Base-by-base conservation (phyloP, 2,329 filamentous ascomycete genomes). In the Epichloe coenophiala region DNA sequence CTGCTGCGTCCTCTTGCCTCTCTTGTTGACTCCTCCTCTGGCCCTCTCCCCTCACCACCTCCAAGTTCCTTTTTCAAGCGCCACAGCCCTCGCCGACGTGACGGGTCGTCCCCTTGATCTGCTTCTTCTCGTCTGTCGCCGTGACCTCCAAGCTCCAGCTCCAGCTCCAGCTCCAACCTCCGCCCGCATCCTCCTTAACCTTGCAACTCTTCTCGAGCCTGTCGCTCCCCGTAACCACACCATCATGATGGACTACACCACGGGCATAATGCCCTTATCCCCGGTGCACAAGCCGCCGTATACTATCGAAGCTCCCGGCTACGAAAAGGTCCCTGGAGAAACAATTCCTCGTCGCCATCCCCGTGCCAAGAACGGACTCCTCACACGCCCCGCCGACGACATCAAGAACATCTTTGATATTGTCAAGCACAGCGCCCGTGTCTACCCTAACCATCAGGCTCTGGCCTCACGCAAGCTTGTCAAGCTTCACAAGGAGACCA, bases 381-480 rank as follows among this genome's bases (percentile, higher is more conserved):
- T 80, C 55, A 72, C 74, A 50, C 77, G 72, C 9, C 86, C 87
- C 4, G 73, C 80, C 49, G 76, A 83, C 40, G 84, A 83, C 56
- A 76, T 91, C 64, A 71, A 76, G 57, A 95, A 88, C 50, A 78
- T 88, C 59, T 93, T 81, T 69, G 86, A 94, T 60, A 78, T 95
- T 56, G 73, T 95, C 61, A 77, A 77, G 61, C 77, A 81, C 59
- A 82, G 83, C 58, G 83, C 84, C 42, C 73, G 72, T 50, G 68
- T 76, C 53, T 83, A 80, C 61, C 76, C 77, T 53, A 76, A 81
- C 61, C 75, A 81, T 61, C 75, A 77, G 53, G 82, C 81, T 53
- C 73, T 87, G 54, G 89, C 86, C 58, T 76, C 75, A 60, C 82
- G 89, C 56, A 83, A 78, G 65, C 76, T 95, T 52, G 67, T 95